phyloP scores from a whole-genome alignment of 192 early-diverging fungal species.

The Umbelopsis vinacea region DNA sequence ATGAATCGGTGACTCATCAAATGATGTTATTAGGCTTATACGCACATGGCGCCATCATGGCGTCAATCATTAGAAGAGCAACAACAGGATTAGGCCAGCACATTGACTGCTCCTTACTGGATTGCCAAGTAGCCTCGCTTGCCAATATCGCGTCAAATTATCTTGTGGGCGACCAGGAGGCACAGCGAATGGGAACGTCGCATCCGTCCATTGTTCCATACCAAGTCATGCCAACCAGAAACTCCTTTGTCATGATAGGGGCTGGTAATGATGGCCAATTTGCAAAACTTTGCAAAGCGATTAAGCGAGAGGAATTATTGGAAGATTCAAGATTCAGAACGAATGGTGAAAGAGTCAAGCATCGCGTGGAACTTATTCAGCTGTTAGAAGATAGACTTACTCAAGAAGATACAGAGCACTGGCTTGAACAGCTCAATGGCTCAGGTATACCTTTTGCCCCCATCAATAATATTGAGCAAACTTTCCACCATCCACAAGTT shows the following conservation, averaged over 20 bases:
- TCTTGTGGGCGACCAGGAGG: slow-evolving; percentile 82
- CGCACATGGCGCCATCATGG: slow-evolving; percentile 89
- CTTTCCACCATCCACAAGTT: slow-evolving; percentile 79
- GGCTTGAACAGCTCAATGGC: slow-evolving; percentile 67
- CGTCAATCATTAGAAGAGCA: slow-evolving; percentile 74
- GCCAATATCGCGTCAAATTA: slow-evolving; percentile 92
- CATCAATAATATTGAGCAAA: slow-evolving; percentile 76
- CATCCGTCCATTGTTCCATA: slow-evolving; percentile 96
- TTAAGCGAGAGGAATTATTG: slow-evolving; percentile 56
- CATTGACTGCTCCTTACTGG: slow-evolving; percentile 87
- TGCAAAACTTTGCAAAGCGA: slow-evolving; percentile 58
- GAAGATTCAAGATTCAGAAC: slow-evolving; percentile 59
- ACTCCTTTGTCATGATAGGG: slow-evolving; percentile 86
- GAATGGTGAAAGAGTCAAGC: slow-evolving; percentile 74
- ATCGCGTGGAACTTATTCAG: slow-evolving; percentile 67
- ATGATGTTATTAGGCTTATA: slow-evolving; percentile 64
- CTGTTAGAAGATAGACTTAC: slow-evolving; percentile 59
- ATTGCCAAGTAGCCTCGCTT: slow-evolving; percentile 84
- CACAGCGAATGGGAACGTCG: slow-evolving; percentile 81
- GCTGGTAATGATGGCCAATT: slow-evolving; percentile 92
- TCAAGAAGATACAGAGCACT: slow-evolving; percentile 56
- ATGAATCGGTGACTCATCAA: not conserved
- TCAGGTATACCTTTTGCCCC: slow-evolving; percentile 84
- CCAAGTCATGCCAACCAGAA: slow-evolving; percentile 77
- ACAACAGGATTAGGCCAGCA: slow-evolving; percentile 77